These are phyloP conservation scores for Populus euphratica DNA, from an alignment of 345 rosid genomes.

Conservation along the genomic window DNA sequence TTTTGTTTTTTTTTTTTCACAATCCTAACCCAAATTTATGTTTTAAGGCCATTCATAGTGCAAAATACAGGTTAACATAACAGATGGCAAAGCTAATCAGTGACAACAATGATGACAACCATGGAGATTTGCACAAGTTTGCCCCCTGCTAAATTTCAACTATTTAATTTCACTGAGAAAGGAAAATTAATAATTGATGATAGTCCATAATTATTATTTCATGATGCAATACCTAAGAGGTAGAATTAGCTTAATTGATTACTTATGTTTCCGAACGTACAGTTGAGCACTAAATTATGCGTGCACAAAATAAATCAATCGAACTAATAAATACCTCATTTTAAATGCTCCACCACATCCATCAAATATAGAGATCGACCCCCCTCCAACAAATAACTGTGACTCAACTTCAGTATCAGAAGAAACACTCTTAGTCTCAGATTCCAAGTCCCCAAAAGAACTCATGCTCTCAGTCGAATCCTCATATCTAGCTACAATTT, in stretches of 20 bases:
- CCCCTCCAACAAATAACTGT: slow-evolving; percentile 17
- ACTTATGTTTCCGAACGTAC: background rate
- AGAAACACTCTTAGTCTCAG: slow-evolving; percentile 39
- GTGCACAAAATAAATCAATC: background rate
- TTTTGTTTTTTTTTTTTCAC: background rate
- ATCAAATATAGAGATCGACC: slow-evolving; percentile 23
- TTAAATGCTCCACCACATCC: slow-evolving; percentile 26
- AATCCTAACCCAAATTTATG: background rate
- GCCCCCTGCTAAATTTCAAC: background rate
- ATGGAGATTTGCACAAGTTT: background rate
- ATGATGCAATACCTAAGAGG: background rate
- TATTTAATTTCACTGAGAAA: background rate
- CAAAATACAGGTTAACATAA: background rate
- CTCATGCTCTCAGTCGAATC: slow-evolving; percentile 66
- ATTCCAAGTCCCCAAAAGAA: slow-evolving; percentile 63
- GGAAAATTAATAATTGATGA: background rate
- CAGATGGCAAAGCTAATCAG: background rate
- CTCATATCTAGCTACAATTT: slow-evolving; percentile 28
- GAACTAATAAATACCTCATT: slow-evolving; percentile 41
- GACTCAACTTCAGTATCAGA: slow-evolving; percentile 77
- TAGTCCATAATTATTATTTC: background rate
- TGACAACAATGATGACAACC: background rate
- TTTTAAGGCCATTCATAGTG: background rate
- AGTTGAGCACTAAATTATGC: background rate
- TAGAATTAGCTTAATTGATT: background rate